phyloP scores from a whole-genome alignment of 2,329 filamentous ascomycete genomes.

The Emydomyces testavorans region DNA sequence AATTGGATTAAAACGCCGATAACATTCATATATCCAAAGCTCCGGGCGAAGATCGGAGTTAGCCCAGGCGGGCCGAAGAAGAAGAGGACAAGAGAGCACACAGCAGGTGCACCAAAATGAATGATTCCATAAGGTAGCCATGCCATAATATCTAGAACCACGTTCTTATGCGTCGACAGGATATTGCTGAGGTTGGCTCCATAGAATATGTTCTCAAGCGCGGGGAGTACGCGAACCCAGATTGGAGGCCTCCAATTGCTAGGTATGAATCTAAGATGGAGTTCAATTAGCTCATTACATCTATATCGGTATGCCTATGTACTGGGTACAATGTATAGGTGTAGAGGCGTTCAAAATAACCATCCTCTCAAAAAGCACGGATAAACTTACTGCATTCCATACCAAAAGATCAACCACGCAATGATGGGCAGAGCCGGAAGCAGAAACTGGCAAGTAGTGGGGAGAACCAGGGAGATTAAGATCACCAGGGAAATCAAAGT shows the following conservation, averaged over 20 bases:
- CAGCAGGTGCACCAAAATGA: conserved; percentile 75
- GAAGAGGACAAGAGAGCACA: conserved; percentile 71
- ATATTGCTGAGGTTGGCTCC: conserved; percentile 94
- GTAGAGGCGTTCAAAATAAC: too few species aligned
- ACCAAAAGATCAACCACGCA: conserved; percentile 83
- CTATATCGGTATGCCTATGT: background rate
- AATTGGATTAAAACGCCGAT: conserved; percentile 79
- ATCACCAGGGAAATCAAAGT: conserved; percentile 57
- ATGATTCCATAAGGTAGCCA: conserved; percentile 89
- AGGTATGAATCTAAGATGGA: conserved; percentile 62
- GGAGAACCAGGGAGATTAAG: conserved; percentile 61
- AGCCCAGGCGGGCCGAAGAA: conserved; percentile 79
- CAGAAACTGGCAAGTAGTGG: conserved; percentile 81
- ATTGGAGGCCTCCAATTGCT: conserved; percentile 81
- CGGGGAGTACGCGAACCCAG: conserved; percentile 88
- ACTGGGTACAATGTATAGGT: too few species aligned
- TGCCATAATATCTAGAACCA: conserved; percentile 72
- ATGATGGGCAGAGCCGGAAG: conserved; percentile 75
- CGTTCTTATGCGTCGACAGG: conserved; percentile 76
- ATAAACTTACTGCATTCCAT: conserved; percentile 69
- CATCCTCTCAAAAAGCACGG: background rate
- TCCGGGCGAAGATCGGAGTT: conserved; percentile 69
- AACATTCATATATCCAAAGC: conserved; percentile 88
- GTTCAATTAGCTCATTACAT: background rate
- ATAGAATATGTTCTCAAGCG: conserved; percentile 91